These are phyloP conservation scores for Sclerotinia glacialis DNA, from an alignment of 2,329 filamentous ascomycete species.

Conservation along the genomic window DNA sequence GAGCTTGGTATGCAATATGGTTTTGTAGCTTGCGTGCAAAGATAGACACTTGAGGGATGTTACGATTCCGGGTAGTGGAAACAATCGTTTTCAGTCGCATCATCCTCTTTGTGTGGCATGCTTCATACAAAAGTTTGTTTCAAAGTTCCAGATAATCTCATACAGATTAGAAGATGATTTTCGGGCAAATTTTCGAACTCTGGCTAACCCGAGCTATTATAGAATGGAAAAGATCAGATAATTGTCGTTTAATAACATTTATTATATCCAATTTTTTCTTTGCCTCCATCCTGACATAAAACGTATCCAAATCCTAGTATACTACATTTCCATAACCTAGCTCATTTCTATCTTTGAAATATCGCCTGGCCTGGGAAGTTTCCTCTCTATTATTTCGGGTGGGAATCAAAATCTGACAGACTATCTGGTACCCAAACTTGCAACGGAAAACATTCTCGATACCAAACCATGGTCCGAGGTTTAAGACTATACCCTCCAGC, in stretches of 20 bases:
- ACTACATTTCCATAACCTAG: background rate
- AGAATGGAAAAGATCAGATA: background rate
- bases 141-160: background rate
- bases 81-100: background rate
- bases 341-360: too few relatives aligned
- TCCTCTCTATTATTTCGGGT: background rate
- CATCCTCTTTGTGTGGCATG: background rate
- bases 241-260: background rate
- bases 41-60: background rate
- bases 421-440: background rate
- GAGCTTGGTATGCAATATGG: too few relatives aligned
- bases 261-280: background rate
- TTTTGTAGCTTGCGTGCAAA: background rate
- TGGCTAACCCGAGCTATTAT: background rate
- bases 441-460: background rate
- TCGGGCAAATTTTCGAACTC: background rate
- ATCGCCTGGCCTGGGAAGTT: background rate
- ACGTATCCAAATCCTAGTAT: background rate
- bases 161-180: background rate
- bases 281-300: background rate
- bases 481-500: background rate
- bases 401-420: background rate
- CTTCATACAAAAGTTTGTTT: background rate
- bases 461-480: background rate
- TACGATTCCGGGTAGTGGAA: background rate